Evolutionary conservation across 371 early-diverging fungal genomes (phyloP).

Genomic region (Apophysomyces elegans): DNA sequence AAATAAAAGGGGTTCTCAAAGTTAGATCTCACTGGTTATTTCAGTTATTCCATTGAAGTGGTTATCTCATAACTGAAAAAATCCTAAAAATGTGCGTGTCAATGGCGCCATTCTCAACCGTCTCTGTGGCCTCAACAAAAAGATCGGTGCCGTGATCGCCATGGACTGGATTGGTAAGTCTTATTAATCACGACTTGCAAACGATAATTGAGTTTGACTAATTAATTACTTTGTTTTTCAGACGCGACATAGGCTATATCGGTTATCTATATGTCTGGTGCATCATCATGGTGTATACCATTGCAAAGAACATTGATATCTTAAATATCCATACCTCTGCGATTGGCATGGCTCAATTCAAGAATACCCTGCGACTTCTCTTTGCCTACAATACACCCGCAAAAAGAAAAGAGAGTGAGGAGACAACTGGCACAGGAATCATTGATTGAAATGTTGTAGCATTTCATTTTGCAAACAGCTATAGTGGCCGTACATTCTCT

Average conservation of each 20-base stretch:
- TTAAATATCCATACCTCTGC: conserved; percentile 11
- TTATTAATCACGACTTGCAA: neutral
- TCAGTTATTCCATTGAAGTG: too few species aligned
- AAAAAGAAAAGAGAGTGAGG: conserved; percentile 3
- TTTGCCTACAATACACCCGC: conserved; percentile 15
- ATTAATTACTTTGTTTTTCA: conserved; percentile 5
- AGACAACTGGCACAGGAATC: neutral
- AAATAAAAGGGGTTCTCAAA: neutral
- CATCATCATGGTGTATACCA: conserved; percentile 17
- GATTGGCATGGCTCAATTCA: conserved; percentile 11
- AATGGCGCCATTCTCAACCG: conserved; percentile 18
- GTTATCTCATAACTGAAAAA: too few species aligned
- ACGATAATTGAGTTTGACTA: neutral
- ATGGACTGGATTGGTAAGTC: conserved; percentile 15
- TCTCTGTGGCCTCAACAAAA: conserved; percentile 12
- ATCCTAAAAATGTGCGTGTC: conserved; percentile 11
- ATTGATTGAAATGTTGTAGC: conserved; percentile 14
- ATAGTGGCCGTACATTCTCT: conserved; percentile 12
- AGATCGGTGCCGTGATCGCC: conserved; percentile 11
- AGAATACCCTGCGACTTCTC: conserved; percentile 14
- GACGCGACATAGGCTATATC: conserved; percentile 2
- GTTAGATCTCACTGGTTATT: too few species aligned
- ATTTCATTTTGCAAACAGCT: conserved; percentile 15
- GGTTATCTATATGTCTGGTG: conserved; percentile 15
- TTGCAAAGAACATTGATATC: conserved; percentile 16